These are phyloP conservation scores for Aurantiochytrium sp. DNA, from an alignment of 108 stramenopile species.

Conservation along the genomic window DNA sequence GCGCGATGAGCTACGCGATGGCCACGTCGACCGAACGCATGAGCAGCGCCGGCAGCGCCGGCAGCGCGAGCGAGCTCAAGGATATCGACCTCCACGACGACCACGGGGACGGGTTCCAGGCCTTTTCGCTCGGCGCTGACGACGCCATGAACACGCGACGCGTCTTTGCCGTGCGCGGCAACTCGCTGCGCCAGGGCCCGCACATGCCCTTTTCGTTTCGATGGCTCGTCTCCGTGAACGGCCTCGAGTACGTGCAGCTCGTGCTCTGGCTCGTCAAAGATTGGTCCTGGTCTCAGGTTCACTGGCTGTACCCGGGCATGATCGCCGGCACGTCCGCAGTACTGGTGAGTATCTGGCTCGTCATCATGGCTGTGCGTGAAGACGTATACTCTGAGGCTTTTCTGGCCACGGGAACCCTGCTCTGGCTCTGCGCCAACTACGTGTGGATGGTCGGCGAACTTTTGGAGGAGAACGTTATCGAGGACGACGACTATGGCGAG, in stretches of 20 bases:
- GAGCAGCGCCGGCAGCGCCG: background rate
- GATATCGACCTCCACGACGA: background rate
- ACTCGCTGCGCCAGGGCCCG: background rate
- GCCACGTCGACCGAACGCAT: background rate
- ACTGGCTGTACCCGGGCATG: conserved; percentile 4
- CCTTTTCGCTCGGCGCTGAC: background rate
- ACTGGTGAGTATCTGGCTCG: background rate
- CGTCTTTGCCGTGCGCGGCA: background rate
- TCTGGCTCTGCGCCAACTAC: conserved; percentile 14
- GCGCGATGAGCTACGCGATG: background rate
- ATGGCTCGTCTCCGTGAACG: background rate
- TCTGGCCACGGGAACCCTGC: background rate
- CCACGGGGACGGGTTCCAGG: background rate
- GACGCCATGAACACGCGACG: background rate
- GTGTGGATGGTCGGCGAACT: conserved; percentile 10
- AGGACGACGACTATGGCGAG: background rate
- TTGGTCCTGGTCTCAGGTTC: background rate
- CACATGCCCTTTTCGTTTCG: background rate
- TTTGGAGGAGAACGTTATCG: background rate
- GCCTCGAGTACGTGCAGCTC: background rate
- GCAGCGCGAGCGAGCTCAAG: background rate
- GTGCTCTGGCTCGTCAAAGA: conserved; percentile 5
- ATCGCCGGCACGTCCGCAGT: background rate
- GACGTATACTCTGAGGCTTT: conserved; percentile 6
- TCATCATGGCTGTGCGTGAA: background rate